A percentile compares a stretch with the other conserved stretches of the same genome.
These are phyloP conservation scores for Cercospora citrullina DNA, from an alignment of 2,329 filamentous ascomycete species.

Conservation along the genomic window DNA sequence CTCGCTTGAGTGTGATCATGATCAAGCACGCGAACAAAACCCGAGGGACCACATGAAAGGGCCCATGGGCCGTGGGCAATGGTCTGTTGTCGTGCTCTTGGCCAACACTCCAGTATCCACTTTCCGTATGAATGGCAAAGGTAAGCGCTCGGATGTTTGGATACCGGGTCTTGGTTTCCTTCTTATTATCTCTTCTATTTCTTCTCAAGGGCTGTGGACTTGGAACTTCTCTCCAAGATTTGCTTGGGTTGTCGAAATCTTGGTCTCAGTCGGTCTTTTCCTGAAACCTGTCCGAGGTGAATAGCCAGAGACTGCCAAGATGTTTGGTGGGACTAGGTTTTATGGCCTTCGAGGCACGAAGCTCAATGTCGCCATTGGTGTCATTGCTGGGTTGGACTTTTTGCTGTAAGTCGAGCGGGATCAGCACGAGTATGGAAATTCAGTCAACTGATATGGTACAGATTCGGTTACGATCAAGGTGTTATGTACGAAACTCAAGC, in stretches of 20 bases:
- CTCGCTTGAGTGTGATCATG: conserved; percentile 11
- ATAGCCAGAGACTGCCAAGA: conserved; percentile 1
- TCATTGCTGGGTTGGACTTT: conserved; percentile 48
- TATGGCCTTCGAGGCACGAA: conserved; percentile 45
- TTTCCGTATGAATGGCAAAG: conserved; percentile 15
- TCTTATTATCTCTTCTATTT: neutral
- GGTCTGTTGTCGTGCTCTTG: conserved; percentile 9
- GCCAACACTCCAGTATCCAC: conserved; percentile 5
- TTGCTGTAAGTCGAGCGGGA: conserved; percentile 7
- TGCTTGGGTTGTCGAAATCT: neutral
- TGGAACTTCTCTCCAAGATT: neutral
- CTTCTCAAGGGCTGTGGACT: neutral
- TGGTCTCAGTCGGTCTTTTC: neutral
- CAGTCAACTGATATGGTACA: neutral
- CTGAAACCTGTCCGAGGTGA: neutral
- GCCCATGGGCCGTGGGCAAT: conserved; percentile 11
- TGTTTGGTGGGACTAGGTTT: conserved; percentile 30
- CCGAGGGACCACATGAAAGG: neutral
- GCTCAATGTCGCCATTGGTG: conserved; percentile 46
- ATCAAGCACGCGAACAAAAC: neutral
- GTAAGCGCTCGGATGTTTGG: conserved; percentile 8
- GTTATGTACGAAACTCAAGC: conserved; percentile 34
- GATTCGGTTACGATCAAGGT: conserved; percentile 33
- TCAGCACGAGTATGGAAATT: neutral
- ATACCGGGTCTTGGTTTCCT: neutral